Percentiles rank a stretch among this genome's conserved stretches.
Conservation (phyloP, 805 yeast species). For the Kregervanrija fluxuum region DNA sequence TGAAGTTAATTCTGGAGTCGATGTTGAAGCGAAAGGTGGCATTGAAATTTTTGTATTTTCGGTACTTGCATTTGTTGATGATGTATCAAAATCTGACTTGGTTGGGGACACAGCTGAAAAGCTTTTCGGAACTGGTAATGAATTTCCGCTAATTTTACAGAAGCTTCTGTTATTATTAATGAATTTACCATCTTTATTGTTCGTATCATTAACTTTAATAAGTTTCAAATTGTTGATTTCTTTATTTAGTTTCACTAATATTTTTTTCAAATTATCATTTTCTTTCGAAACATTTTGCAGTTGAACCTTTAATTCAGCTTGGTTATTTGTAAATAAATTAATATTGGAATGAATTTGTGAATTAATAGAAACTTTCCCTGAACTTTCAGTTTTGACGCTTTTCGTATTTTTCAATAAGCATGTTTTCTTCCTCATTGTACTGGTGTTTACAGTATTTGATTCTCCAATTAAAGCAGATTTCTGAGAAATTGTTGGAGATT, state of each 20-base stretch:
- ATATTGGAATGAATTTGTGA: constrained; percentile 32
- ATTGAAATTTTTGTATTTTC: background rate
- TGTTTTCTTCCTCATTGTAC: too few species aligned
- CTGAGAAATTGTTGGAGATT: background rate
- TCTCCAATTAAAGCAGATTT: background rate
- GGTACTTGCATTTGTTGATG: background rate
- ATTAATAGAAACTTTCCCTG: constrained; percentile 20
- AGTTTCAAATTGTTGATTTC: constrained; percentile 31
- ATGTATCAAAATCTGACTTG: background rate
- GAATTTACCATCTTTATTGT: background rate
- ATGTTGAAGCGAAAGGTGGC: background rate
- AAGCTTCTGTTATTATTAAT: background rate
- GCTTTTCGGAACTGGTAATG: background rate
- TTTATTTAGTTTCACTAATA: constrained; percentile 31
- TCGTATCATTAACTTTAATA: constrained; percentile 15
- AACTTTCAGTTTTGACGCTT: constrained; percentile 9
- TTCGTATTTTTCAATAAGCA: background rate
- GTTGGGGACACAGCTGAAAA: background rate
- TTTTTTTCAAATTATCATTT: constrained; percentile 36
- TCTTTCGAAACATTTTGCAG: constrained; percentile 36
- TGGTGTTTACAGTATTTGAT: too few species aligned
- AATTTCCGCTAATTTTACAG: background rate
- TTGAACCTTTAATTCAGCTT: constrained; percentile 29
- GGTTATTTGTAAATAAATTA: constrained; percentile 25
- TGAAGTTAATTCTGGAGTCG: background rate